Base-by-base conservation (phyloP, 2,329 filamentous ascomycete species). In the Colletotrichum karsti region DNA sequence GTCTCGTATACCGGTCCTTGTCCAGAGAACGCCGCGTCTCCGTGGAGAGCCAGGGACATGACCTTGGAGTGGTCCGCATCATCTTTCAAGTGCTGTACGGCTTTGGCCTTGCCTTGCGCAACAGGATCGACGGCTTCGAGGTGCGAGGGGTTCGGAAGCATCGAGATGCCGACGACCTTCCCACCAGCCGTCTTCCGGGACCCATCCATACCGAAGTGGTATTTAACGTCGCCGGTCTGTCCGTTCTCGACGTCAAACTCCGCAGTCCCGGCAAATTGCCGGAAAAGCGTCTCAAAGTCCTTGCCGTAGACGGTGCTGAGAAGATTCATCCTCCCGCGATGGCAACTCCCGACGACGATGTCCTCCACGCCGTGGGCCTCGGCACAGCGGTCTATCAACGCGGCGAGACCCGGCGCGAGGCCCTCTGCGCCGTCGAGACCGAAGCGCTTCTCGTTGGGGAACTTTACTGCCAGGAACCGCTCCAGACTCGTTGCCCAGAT, bases 401-500 rank as follows among this genome's bases (percentile, higher is more conserved):
- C 96, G 87, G 98, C 98, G 94, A 99, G 98, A 80, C 96, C 96
- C 24, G 96, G 96, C 63, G 98, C 97, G 72, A 99, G 88, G 60
- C 93, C 95, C 82, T 99, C 96, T 77, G 95, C 97, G 78, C 96
- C 96, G 84, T 99, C 96, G 24, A 99, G 90, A 83, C 96, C 96
- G 82, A 99, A 99, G 77, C 96, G 93, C 89, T 99, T 99, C 84
- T 99, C 96, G 83, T 98, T 98, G 81, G 96, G 96, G 83, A 98
- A 98, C 83, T 99, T 99, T 65, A 94, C 97, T 60, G 95, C 91
- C 72, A 97, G 85, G 88, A 99, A 98, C 67, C 90, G 85, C 84
- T 99, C 96, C 79, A 99, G 98, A 82, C 93, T 97, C 71, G 95
- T 97, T 79, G 93, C 95, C 95, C 96, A 98, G 80, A 99, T 98